Base-by-base conservation (phyloP, 768 basidiomycete species). In the Mrakia gelida region DNA sequence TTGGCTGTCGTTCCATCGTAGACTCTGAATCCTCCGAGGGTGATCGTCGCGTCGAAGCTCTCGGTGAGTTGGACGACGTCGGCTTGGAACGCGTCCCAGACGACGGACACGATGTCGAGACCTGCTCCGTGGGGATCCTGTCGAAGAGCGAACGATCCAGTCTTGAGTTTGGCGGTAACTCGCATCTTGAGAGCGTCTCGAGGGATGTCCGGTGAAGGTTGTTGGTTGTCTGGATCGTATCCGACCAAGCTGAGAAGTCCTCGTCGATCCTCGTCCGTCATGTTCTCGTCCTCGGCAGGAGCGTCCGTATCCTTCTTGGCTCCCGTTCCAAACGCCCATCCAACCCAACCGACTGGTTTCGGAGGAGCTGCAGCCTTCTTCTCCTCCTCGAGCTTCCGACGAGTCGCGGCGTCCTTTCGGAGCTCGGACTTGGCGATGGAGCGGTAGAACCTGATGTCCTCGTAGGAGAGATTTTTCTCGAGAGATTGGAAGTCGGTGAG, bases 381-480 rank as follows among this genome's bases (percentile, higher is more conserved):
- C 73, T 90, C 90, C 81, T 92, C 91, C 75, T 93, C 88, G 59
- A 88, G 84, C 81, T 90, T 90, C 81, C 88, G 88, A 70, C 87
- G 86, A 52, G 91, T 85, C 3, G 90, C 92, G 30, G 89, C 87
- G 81, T 98, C 94, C 83, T 98, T 94, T 81, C 91, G 90, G 23
- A 96, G 87, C 80, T 90, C 90, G 3, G 94, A 94, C 38, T 93
- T 90, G 0, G 94, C 93, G 79, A 98, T 93, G 5, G 95, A 98
- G 45, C 97, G 90, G 85, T 98, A 99, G 85, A 98, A 97, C 5
- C 96, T 91, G 72, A 99, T 91, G 82, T 98, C 97, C 84, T 96
- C 94, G 81, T 98, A 98, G 0, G 90, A 88, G 41, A 98, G 87
- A 83, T 93, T 94, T 80, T 84, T 86, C 84, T 99, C 97, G 75